A percentile compares a stretch with the other conserved stretches of the same genome.
These are phyloP conservation scores for Backusella tarrabulga DNA, from an alignment of 192 early-diverging fungal species.

Conservation along the genomic window DNA sequence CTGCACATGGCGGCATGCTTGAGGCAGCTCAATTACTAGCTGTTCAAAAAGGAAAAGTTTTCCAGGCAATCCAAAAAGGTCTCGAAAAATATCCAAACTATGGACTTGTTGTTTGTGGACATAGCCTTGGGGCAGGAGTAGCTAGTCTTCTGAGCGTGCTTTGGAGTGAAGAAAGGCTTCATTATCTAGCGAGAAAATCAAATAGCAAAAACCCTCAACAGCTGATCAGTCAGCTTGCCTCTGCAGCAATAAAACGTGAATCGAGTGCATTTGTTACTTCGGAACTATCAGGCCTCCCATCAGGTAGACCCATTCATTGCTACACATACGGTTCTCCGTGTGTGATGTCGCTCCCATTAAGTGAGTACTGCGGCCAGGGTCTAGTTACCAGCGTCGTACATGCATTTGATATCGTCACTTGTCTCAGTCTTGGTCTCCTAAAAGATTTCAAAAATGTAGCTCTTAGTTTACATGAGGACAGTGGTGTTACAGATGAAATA, in stretches of 20 bases:
- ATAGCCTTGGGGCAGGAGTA: constrained; percentile 87
- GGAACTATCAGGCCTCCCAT: constrained; percentile 60
- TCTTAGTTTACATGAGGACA: constrained; percentile 58
- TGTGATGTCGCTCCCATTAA: constrained; percentile 66
- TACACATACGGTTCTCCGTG: constrained; percentile 86
- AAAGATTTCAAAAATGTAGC: constrained; percentile 78
- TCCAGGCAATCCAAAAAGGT: constrained; percentile 67
- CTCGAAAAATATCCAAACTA: constrained; percentile 75
- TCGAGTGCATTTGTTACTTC: constrained; percentile 64
- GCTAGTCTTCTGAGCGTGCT: constrained; percentile 74
- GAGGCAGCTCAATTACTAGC: constrained; percentile 73
- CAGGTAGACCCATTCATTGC: constrained; percentile 75
- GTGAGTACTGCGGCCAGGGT: constrained; percentile 60
- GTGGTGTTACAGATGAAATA: constrained; percentile 62
- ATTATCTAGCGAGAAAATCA: neutral
- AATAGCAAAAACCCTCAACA: neutral
- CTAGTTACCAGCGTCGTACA: constrained; percentile 81
- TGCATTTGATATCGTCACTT: constrained; percentile 74
- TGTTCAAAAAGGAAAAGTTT: constrained; percentile 62
- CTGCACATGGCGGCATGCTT: constrained; percentile 87
- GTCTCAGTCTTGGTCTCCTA: constrained; percentile 70
- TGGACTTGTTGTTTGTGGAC: constrained; percentile 81
- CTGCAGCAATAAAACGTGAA: constrained; percentile 29
- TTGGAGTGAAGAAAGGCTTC: constrained; percentile 61
- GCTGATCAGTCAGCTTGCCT: constrained; percentile 5